phyloP scores from a whole-genome alignment of 257 asterid genomes.

The Solanum clarkiae region DNA sequence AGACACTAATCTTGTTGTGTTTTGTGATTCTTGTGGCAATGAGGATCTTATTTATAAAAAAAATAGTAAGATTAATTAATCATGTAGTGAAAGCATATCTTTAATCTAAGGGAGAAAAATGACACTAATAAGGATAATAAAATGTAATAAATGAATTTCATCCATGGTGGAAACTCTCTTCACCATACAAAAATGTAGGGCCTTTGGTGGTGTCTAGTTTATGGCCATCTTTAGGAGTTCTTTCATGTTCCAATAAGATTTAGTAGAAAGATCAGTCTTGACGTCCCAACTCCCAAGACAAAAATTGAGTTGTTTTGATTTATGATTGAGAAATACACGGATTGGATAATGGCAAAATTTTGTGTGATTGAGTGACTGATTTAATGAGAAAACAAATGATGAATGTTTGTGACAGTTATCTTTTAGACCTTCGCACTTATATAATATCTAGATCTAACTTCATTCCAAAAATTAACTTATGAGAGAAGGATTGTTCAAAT shows the following conservation, averaged over 20 bases:
- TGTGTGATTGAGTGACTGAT: neutral
- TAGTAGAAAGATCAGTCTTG: neutral
- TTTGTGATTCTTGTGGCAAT: conserved; percentile 16
- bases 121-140: neutral
- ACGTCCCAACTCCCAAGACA: neutral
- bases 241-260: neutral
- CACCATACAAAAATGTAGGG: conserved; percentile 16
- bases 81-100: conserved; percentile 13
- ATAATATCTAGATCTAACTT: no score
- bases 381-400: neutral
- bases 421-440: neutral
- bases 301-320: neutral
- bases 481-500: neutral
- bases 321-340: no score
- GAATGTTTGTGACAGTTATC: neutral
- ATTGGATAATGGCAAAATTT: neutral
- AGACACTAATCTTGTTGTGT: conserved; percentile 1
- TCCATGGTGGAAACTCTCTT: conserved; percentile 17
- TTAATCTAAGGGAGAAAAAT: neutral
- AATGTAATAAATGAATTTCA: neutral
- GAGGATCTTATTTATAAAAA: neutral
- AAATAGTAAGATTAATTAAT: conserved; percentile 8
- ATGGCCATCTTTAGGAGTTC: neutral
- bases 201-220: neutral
- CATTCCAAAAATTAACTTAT: no score